phyloP scores from a whole-genome alignment of 139 green algal genomes.

The Raphidocelis subcapitata region DNA sequence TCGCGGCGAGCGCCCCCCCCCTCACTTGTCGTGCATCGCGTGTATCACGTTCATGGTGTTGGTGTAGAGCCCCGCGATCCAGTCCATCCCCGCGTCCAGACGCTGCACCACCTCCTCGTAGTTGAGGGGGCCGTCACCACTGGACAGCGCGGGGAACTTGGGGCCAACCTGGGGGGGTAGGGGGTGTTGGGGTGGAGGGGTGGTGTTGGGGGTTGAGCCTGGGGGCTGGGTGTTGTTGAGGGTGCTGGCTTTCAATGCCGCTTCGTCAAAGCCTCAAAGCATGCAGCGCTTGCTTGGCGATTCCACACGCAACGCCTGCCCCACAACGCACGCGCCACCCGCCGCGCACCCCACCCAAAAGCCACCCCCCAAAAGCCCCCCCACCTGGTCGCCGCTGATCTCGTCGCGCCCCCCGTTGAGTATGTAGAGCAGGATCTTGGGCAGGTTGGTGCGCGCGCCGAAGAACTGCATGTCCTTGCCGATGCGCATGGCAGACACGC shows the following conservation, averaged over 20 bases:
- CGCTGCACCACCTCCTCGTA: conserved; percentile 58
- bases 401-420: conserved; percentile 73
- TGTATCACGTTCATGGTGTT: conserved; percentile 81
- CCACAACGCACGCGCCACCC: no score
- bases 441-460: conserved; percentile 68
- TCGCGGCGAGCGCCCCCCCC: no score
- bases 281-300: no score
- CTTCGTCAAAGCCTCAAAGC: no score
- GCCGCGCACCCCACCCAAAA: no score
- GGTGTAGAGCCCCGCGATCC: conserved; percentile 66
- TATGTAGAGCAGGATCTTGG: conserved; percentile 72
- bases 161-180: conserved; percentile 37
- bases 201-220: no score
- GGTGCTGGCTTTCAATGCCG: no score
- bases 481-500: conserved; percentile 71
- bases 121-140: conserved; percentile 45
- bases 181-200: not conserved
- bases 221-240: no score
- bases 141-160: conserved; percentile 45
- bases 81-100: conserved; percentile 70
- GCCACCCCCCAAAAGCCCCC: no score
- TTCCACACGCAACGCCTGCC: no score
- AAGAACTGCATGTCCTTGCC: conserved; percentile 82
- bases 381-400: conserved; percentile 62
- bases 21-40: conserved; percentile 67